Evolutionary conservation across 2,329 filamentous ascomycete genomes (phyloP).

Genomic region (Mycosphaerelloides madeirae): DNA sequence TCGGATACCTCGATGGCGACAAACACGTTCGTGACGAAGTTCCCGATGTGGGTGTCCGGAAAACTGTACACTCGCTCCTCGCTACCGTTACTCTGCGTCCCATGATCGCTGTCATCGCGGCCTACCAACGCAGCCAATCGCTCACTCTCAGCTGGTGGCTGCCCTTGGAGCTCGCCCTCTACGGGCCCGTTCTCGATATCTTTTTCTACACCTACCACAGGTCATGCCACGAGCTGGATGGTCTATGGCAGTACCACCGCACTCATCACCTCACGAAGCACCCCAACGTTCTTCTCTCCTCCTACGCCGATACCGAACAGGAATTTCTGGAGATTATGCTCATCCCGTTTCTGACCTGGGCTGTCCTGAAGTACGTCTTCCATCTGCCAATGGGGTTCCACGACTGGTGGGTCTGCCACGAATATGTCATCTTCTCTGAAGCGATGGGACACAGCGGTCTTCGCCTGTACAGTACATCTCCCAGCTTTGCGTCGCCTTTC

Average conservation of each 20-base stretch:
- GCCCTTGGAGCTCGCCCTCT: conserved; percentile 35
- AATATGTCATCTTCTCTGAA: conserved; percentile 39
- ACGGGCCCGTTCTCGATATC: conserved; percentile 40
- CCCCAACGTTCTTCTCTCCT: conserved; percentile 37
- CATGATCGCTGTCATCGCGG: not conserved
- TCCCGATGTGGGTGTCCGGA: conserved; percentile 32
- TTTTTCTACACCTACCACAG: conserved; percentile 44
- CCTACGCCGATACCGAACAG: conserved; percentile 40
- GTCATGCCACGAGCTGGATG: conserved; percentile 37
- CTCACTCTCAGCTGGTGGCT: conserved; percentile 27
- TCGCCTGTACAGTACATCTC: conserved; percentile 32
- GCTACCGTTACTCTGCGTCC: not conserved
- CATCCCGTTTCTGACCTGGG: conserved; percentile 37
- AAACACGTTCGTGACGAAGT: conserved; percentile 39
- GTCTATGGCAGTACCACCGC: conserved; percentile 40
- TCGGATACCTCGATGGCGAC: conserved; percentile 42
- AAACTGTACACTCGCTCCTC: not conserved
- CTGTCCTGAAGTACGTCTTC: conserved; percentile 29
- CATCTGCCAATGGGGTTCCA: conserved; percentile 43
- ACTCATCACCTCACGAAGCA: conserved; percentile 44
- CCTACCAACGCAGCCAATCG: conserved; percentile 1
- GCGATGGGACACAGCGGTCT: conserved; percentile 37
- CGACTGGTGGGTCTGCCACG: conserved; percentile 43
- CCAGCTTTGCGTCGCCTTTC: conserved; percentile 33
- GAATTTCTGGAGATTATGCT: conserved; percentile 39